phyloP scores from a whole-genome alignment of 2,329 filamentous ascomycete genomes.

The Emericellopsis cladophorae region DNA sequence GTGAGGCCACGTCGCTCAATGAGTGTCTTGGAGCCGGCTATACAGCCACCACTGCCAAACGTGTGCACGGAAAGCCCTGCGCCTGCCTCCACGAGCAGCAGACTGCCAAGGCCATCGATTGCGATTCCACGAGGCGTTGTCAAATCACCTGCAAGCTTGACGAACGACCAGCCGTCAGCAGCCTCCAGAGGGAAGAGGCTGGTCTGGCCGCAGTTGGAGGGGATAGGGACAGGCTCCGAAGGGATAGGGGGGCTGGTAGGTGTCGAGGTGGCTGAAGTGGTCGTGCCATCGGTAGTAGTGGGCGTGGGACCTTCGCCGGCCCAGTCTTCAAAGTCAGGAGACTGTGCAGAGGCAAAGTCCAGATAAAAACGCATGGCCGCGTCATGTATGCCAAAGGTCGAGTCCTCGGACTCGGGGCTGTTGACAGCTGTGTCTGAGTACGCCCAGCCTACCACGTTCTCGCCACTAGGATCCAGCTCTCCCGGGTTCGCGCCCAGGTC shows the following conservation, averaged over 20 bases:
- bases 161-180: constrained; percentile 21
- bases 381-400: constrained; percentile 28
- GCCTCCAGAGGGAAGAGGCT: constrained; percentile 15
- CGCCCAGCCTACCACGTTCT: constrained; percentile 26
- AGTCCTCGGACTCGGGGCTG: constrained; percentile 18
- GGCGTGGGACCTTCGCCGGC: neutral
- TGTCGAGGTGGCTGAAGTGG: neutral
- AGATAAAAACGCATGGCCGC: constrained; percentile 26
- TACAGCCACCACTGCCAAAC: constrained; percentile 24
- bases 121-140: constrained; percentile 20
- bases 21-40: constrained; percentile 22
- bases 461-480: constrained; percentile 21
- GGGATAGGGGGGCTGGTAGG: constrained; percentile 1
- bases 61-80: constrained; percentile 24
- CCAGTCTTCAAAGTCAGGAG: constrained; percentile 15
- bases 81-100: constrained; percentile 22
- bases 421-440: constrained; percentile 22
- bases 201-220: constrained; percentile 1
- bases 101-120: constrained; percentile 21
- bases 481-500: constrained; percentile 24
- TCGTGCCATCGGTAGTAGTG: neutral
- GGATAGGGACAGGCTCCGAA: neutral
- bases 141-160: constrained; percentile 24
- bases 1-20: constrained; percentile 22
- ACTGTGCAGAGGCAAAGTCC: constrained; percentile 18